Evolutionary conservation across 371 early-diverging fungal genomes (phyloP), one percentile per base, ranked within the genome.

Genomic region (Mucor racemosus): DNA sequence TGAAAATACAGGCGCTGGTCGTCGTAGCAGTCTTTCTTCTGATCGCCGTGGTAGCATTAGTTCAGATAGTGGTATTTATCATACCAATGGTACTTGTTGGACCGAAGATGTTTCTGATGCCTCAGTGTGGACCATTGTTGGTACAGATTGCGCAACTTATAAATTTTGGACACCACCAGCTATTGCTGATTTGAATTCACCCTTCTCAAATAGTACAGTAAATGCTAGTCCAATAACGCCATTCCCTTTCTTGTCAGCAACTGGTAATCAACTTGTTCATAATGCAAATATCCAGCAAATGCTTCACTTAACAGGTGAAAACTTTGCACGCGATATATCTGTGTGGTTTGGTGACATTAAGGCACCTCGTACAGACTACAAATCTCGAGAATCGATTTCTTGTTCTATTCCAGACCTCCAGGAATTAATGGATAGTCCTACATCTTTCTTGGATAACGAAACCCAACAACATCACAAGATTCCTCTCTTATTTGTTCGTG

Each of bases 81-180:
- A 57, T 10, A 19, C 53, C 0, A 81, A 78, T 57, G 83, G 86
- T 31, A 73, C 84, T 15, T 81, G 88, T 58, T 93, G 94, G 94
- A 86, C 88, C 10, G 92, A 92, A 72, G 94, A 95, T 76, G 94
- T 94, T 26, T 90, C 91, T 4, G 95, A 95, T 81, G 86, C 87
- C 2, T 88, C 93, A 0, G 92, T 95, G 1, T 95, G 95, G 95
- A 95, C 95, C 5, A 91, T 94, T 71, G 94, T 94, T 13, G 93
- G 94, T 48, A 92, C 94, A 0, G 89, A 92, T 64, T 91, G 88
- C 54, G 89, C 90, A 10, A 86, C 83, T 31, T 92, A 91, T 66
- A 87, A 86, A 64, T 91, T 92, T 62, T 88, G 83, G 75, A 84
- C 87, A 15, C 88, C 90, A 13, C 58, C 66, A 13, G 19, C 64